Conservation (phyloP, 257 asterid species). For the Ocimum tenuiflorum region DNA sequence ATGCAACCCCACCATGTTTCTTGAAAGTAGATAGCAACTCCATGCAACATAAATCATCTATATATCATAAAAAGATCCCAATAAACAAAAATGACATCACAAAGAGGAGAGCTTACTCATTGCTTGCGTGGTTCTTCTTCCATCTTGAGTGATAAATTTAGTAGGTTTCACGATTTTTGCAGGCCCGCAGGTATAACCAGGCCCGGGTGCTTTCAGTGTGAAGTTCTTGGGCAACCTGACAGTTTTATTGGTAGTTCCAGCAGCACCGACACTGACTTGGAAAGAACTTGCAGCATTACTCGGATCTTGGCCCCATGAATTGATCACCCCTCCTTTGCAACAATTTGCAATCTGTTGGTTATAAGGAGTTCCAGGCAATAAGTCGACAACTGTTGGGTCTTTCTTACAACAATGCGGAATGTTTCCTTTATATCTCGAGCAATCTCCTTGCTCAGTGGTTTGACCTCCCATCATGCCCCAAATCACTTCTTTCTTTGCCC, state of each 20-base stretch:
- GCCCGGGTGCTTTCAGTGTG: constrained; percentile 74
- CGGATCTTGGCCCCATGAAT: constrained; percentile 73
- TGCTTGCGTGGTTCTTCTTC: constrained; percentile 76
- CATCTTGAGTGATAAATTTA: constrained; percentile 47
- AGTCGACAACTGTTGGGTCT: constrained; percentile 68
- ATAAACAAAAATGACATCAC: neutral
- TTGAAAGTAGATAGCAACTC: neutral
- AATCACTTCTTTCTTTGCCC: constrained; percentile 62
- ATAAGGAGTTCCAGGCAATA: constrained; percentile 77
- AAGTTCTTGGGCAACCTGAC: constrained; percentile 70
- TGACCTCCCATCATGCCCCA: constrained; percentile 58
- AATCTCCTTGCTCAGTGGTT: constrained; percentile 57
- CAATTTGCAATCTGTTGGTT: constrained; percentile 82
- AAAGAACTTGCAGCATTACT: constrained; percentile 57
- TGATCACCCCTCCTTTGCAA: constrained; percentile 78
- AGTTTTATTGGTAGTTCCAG: constrained; percentile 76
- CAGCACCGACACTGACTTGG: constrained; percentile 63
- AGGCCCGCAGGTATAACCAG: constrained; percentile 83
- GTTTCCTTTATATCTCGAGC: constrained; percentile 52
- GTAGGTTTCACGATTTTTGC: constrained; percentile 66
- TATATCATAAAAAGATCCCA: neutral
- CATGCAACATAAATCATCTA: neutral
- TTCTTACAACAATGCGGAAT: constrained; percentile 76
- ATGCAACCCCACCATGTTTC: neutral
- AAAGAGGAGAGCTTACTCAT: constrained; percentile 52